Conservation (phyloP, 306 rosid species). For the Medicago ruthenica region DNA sequence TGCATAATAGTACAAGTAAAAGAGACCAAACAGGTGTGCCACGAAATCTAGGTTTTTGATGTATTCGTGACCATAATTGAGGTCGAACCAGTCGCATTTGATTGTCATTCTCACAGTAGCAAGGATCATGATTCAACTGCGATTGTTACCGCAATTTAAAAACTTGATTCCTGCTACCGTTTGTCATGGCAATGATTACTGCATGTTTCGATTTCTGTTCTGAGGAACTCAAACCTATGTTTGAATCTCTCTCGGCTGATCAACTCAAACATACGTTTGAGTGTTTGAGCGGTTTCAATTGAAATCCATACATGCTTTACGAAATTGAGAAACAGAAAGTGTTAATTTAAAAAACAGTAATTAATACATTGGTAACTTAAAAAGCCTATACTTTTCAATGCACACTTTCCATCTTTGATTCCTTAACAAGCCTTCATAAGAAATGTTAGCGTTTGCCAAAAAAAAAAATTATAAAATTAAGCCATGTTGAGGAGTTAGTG, state of each 20-base stretch:
- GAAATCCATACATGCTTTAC: background rate
- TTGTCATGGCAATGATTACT: background rate
- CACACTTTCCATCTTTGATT: background rate
- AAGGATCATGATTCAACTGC: background rate
- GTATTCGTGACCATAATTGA: background rate
- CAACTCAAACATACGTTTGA: background rate
- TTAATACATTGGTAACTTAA: background rate
- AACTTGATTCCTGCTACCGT: background rate
- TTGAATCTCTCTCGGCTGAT: background rate
- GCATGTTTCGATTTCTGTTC: background rate
- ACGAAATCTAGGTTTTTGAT: background rate
- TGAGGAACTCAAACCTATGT: background rate
- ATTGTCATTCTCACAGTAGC: background rate
- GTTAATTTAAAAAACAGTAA: background rate
- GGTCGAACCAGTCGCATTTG: background rate
- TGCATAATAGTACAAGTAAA: background rate
- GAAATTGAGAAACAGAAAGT: background rate
- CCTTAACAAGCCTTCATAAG: background rate
- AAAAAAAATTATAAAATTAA: background rate
- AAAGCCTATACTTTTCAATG: background rate
- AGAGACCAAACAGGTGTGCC: no score
- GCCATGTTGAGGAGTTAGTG: background rate
- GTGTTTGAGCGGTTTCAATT: background rate
- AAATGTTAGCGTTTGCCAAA: background rate
- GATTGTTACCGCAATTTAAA: background rate